Base-by-base conservation (phyloP, 345 rosid genomes). In the Anacardium occidentale region DNA sequence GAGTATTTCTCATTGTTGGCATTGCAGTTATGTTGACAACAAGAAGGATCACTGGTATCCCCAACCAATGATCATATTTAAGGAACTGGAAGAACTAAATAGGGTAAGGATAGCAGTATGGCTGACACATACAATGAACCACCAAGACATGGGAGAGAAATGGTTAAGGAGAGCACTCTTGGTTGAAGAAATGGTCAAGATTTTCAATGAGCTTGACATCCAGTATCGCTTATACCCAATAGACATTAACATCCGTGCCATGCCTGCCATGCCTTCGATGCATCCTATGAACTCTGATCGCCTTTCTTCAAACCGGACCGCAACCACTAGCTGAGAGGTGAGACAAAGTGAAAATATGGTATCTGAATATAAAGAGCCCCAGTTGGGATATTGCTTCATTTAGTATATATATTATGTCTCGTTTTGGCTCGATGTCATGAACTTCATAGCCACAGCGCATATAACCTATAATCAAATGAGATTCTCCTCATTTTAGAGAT, bases 41-140 rank as follows among this genome's bases (percentile, higher is more conserved):
- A 86, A 83, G 89, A 87, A 87, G 68, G 98, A 90, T 63, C 91
- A 89, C 53, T 91, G 97, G 98, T 83, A 72, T 62, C 77, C 92
- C 8, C 71, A 74, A 1, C 96, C 98, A 1, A 70, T 80, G 85
- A 73, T 91, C 17, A 66, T 92, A 47, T 64, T 85, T 12, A 90
- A 80, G 81, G 94, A 94, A 20, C 70, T 90, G 64, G 86, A 75
- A 71, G 90, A 80, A 25, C 64, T 91, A 75, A 87, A 86, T 65
- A 79, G 74, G 70, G 77, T 91, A 61, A 89, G 73, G 83, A 72
- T 91, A 5, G 91, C 92, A 0, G 72, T 91, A 70, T 90, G 97
- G 97, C 77, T 85, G 2, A 68, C 84, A 6, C 97, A 91, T 70
- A 83, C 67, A 72, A 91, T 91, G 79, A 94, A 94, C 79, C 90